Base-by-base conservation (phyloP, 768 basidiomycete genomes). In the Amyloporia xantha region DNA sequence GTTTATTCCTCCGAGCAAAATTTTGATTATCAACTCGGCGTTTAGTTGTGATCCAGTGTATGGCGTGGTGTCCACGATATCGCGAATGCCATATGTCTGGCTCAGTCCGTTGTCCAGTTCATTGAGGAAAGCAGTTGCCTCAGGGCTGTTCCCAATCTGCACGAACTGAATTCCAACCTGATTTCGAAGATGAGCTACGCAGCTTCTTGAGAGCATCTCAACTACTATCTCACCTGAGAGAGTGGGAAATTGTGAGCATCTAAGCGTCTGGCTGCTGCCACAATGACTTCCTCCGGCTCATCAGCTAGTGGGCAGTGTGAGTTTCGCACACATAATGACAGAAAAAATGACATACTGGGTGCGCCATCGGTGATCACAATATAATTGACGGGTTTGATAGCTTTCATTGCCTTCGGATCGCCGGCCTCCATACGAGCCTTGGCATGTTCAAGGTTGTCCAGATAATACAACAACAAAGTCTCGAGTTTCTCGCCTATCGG, bases 161-260 rank as follows among this genome's bases (percentile, higher is more conserved):
- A 89, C 75, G 44, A 89, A 84, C 54, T 85, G 83, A 23, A 86
- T 75, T 0, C 84, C 81, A 15, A 85, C 68, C 75, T 85, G n/a
- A n/a, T n/a, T 59, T 11, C 6, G 38, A 5, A 23, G 21, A 33
- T 13, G 36, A 17, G n/a, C 23, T 12, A 43, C 21, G 45, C 19
- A 35, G 11, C 27, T 35, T 21, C 9, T 12, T 35, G 10, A 36
- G 5, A 9, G 17, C n/a, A 12, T 15, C 33, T 41, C 17, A 13
- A 27, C 36, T n/a, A n/a, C 30, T 15, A 20, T 19, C 53, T 21
- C 21, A 82, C 75, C 68, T 84, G 82, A 7, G 69, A 64, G 9
- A 79, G 64, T 0, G 81, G 79, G 54, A 71, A 75, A 39, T 75
- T 62, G 1, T 71, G 69, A 3, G 63, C 65, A 51, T 85, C 82